phyloP scores from a whole-genome alignment of 352 stramenopile species.

The Pythium dissotocum region DNA sequence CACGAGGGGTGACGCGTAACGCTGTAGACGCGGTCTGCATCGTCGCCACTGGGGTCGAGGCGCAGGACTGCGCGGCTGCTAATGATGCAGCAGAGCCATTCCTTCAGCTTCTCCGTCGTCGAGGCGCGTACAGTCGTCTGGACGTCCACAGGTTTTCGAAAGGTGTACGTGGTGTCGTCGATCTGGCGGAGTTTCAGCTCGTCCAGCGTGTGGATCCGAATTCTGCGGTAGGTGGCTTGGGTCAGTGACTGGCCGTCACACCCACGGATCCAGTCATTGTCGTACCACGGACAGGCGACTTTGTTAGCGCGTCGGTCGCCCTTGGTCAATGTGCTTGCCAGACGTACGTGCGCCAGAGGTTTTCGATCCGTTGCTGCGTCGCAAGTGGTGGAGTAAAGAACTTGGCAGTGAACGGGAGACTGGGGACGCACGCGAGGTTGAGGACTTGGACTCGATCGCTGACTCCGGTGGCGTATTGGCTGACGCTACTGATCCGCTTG shows the following conservation, averaged over 20 bases:
- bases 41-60: background rate
- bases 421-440: background rate
- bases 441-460: conserved; percentile 2
- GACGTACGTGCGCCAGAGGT: conserved; percentile 4
- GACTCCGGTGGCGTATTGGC: conserved; percentile 6
- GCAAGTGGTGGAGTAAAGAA: conserved; percentile 1
- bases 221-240: too few relatives aligned
- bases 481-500: background rate
- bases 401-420: conserved; percentile 14
- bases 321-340: conserved; percentile 4
- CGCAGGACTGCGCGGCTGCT: background rate
- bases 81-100: conserved; percentile 6
- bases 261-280: too few relatives aligned
- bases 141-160: too few relatives aligned
- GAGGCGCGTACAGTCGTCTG: too few relatives aligned
- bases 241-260: too few relatives aligned
- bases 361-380: background rate
- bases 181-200: too few relatives aligned
- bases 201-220: too few relatives aligned
- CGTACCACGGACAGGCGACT: too few relatives aligned
- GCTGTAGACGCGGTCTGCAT: background rate
- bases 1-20: background rate
- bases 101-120: background rate
- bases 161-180: too few relatives aligned
- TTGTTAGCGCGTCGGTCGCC: background rate